Conservation (phyloP, 768 basidiomycete genomes). For the Pleurotus salmoneostramineus region DNA sequence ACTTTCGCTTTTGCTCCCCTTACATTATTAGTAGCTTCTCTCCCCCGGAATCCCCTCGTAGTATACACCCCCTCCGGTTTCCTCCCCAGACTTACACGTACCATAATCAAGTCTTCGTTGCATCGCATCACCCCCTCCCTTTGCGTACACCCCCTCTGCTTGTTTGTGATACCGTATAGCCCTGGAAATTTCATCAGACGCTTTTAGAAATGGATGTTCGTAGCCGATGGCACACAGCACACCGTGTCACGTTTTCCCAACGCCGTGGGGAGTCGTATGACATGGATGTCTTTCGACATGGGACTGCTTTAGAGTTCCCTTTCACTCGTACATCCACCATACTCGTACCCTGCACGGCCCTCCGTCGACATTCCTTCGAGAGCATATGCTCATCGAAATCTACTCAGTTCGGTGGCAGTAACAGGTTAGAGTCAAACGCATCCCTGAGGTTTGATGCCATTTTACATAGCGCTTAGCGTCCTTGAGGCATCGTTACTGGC, state of each 20-base stretch:
- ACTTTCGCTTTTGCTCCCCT: background rate
- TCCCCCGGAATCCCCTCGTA: background rate
- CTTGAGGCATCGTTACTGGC: background rate
- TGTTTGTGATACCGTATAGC: conserved; percentile 3
- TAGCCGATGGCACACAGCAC: background rate
- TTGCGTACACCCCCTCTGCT: background rate
- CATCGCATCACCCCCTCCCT: background rate
- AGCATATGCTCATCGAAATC: background rate
- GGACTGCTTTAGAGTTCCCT: background rate
- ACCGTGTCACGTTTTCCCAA: too few relatives aligned
- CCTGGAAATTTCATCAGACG: background rate
- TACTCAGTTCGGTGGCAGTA: background rate
- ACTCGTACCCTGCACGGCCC: background rate
- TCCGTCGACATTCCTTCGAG: background rate
- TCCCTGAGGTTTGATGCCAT: background rate
- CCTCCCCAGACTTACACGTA: conserved; percentile 1
- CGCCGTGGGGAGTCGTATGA: too few relatives aligned
- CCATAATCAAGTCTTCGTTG: background rate
- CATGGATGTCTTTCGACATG: background rate
- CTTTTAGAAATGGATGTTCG: background rate
- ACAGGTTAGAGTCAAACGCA: background rate
- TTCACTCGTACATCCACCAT: background rate
- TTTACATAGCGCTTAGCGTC: background rate
- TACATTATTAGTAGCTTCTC: background rate
- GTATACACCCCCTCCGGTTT: background rate